Evolutionary conservation across 176 grass and related monocot species (phyloP).

Genomic region (Pontederia crassipes): DNA sequence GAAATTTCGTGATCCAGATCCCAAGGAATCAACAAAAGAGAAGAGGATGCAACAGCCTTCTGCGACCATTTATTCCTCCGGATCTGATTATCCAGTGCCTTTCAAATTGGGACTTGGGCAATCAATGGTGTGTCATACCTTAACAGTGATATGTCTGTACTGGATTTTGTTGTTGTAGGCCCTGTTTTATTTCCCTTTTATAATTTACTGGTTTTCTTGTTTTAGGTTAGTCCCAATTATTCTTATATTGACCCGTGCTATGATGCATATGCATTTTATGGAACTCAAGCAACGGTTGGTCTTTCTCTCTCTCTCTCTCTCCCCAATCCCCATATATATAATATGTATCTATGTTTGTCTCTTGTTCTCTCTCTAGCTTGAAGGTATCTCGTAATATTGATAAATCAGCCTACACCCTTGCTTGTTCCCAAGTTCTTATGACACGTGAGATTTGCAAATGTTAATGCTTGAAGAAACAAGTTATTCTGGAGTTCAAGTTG

Average conservation of each 20-base stretch:
- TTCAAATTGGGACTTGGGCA: conserved; percentile 30
- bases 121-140: conserved; percentile 17
- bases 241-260: conserved; percentile 24
- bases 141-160: background rate
- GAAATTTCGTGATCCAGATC: conserved; percentile 19
- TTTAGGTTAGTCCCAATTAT: conserved; percentile 25
- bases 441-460: too few species aligned
- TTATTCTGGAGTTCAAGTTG: too few species aligned
- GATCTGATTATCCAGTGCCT: conserved; percentile 17
- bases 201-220: background rate
- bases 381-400: background rate
- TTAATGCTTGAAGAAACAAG: too few species aligned
- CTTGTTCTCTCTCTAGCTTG: background rate
- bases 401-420: too few species aligned
- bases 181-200: background rate
- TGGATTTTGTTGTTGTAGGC: background rate
- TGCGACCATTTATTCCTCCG: background rate
- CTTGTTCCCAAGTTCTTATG: too few species aligned
- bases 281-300: conserved; percentile 29
- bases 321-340: too few species aligned
- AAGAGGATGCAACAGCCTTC: conserved; percentile 5
- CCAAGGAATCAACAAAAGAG: conserved; percentile 8
- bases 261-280: conserved; percentile 23
- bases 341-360: background rate
- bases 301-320: background rate